phyloP scores from a whole-genome alignment of 179 eudicot genomes.

The Silene noctiflora region DNA sequence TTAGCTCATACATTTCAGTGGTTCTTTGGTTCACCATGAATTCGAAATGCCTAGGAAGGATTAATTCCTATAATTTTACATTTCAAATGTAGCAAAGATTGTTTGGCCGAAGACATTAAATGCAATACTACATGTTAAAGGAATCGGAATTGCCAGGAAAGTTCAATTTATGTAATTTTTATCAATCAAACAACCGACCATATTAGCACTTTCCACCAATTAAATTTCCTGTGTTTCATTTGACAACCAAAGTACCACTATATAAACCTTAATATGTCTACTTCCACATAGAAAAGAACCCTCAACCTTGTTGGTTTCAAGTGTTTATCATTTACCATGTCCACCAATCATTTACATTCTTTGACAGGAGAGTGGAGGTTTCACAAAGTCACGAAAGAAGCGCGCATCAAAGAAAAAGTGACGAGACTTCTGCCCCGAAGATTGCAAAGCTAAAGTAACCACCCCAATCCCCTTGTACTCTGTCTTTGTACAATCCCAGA shows the following conservation, averaged over 20 bases:
- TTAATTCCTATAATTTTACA: too few relatives aligned
- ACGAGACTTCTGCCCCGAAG: neutral
- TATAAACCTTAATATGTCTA: neutral
- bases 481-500: conserved; percentile 4
- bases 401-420: conserved; percentile 16
- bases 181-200: neutral
- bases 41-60: neutral
- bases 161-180: too few relatives aligned
- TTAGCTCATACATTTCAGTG: neutral
- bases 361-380: conserved; percentile 17
- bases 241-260: neutral
- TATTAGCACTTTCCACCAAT: neutral
- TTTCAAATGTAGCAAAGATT: too few relatives aligned
- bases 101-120: neutral
- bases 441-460: conserved; percentile 1
- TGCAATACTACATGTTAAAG: neutral
- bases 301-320: too few relatives aligned
- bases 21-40: neutral
- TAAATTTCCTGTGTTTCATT: neutral
- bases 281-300: too few relatives aligned
- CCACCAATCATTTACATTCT: neutral
- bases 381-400: conserved; percentile 11
- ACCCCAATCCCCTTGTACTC: neutral
- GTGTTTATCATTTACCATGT: neutral
- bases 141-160: neutral